Base-by-base conservation (phyloP, 176 grass and related monocot species). In the Panicum miliaceum region DNA sequence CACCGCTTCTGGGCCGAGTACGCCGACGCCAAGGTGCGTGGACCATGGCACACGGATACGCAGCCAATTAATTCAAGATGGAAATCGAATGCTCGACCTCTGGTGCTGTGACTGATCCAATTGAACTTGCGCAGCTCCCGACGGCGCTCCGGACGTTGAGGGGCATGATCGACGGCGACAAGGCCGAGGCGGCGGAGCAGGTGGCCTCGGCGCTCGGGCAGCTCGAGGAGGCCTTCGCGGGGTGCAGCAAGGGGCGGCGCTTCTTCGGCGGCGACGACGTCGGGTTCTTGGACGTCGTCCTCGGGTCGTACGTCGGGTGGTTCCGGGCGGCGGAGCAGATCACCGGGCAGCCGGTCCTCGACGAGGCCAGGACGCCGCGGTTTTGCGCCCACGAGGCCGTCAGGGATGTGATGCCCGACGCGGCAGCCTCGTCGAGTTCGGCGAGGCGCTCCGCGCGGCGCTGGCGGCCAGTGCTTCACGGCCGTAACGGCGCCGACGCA, bases 241-340 rank as follows among this genome's bases (percentile, higher is more conserved):
- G 7, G 29, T 80, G 62, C 32, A 41, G 35, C 74, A 52, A 29
- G 78, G 78, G 45, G 29, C 34, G 5, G 45, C 43, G 0, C 45
- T 79, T 51, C 77, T 66, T 79, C 19, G 27, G 27, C 42, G 61
- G 63, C 12, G 45, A 67, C 43, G 62, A 25, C 62, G 10, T 92
- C 47, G 83, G 86, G 11, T 86, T 82, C 58, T 12, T 92, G 10
- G 90, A 92, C 82, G 77, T 92, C 64, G 56, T 54, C 36, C 15
- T 89, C 6, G 86, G 82, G 38, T 85, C 78, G 47, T 61, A 65
- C 70, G 45, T 92, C 63, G 35, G 78, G 22, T 92, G 90, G 90
- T 64, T 89, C 58, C 60, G 81, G 5, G 82, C 67, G 64, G 18
- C 70, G 11, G 86, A 92, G 60, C 77, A 36, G 47, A 13, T 92